Evolutionary conservation across 352 stramenopile genomes (phyloP), one percentile per base, ranked within the genome.

Genomic region (Phytophthora fragariae): DNA sequence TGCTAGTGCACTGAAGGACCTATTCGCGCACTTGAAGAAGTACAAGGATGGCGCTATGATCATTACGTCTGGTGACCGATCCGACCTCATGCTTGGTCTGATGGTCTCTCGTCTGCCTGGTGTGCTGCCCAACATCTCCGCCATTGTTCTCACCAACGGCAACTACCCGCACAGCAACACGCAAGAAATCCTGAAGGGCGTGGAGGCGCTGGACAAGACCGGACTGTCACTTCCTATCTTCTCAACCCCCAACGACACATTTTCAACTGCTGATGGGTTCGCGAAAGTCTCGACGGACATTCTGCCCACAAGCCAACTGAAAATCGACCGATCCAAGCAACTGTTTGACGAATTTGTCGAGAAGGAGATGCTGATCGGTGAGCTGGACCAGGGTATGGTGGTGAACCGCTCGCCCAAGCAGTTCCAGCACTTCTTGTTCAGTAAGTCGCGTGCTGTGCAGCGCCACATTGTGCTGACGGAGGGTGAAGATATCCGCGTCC

Each of bases 381-480:
- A 91, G 65, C 76, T 94, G 4, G 79, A 89, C 50, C 70, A 92
- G 46, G 84, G 84, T 9, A 81, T 88, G 57, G 82, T 89, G 12
- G 69, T 86, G 15, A 80, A 93, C 64, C 85, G 86, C 3, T 90
- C 88, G 11, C 89, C 89, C 6, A 95, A 94, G 80, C 86, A 95
- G 57, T 96, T 96, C 70, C 83, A 95, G 70, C 87, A 97, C 75
- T 93, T 90, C 66, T 59, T 95, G 21, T 92, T 93, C 59, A 84
- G 80, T 77, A 94, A 95, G 71, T 85, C 89, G 1, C 86, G 86
- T 14, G 67, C 73, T 1, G 83, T 91, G 4, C 77, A 94, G 74
- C 85, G 88, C 31, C 88, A 92, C 65, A 95, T 97, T 70, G 86
- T 97, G 19, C 75, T 97, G 24, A 90, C 91, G 0, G 91, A 97